Conservation (phyloP, 176 grass and related monocot species). For the Olyra latifolia region DNA sequence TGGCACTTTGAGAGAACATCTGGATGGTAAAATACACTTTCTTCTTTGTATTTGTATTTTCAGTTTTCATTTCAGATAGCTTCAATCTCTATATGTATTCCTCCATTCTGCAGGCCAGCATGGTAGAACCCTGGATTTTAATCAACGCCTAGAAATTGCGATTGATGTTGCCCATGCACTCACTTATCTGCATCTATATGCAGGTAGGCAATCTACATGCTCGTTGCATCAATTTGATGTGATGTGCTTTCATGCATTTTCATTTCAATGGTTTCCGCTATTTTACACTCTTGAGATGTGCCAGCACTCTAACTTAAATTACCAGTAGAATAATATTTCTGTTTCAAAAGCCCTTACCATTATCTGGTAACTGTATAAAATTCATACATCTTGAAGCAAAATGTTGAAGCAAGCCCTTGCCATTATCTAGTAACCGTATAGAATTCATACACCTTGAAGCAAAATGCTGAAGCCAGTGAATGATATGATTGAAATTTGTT, state of each 20-base stretch:
- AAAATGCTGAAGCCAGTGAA: neutral
- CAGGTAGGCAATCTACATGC: conserved; percentile 49
- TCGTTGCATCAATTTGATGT: conserved; percentile 1
- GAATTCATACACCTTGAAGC: neutral
- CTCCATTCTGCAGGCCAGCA: conserved; percentile 58
- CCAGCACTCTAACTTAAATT: neutral
- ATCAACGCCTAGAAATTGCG: conserved; percentile 93
- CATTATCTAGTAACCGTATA: neutral
- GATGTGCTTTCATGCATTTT: neutral
- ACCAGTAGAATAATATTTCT: neutral
- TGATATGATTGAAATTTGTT: neutral
- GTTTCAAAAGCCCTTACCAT: neutral
- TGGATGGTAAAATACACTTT: conserved; percentile 74
- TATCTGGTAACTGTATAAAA: neutral
- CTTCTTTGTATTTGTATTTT: neutral
- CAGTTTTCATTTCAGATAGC: conserved; percentile 6
- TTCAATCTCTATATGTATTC: conserved; percentile 24
- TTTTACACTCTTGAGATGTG: neutral
- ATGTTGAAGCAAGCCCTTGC: neutral
- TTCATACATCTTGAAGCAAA: conserved; percentile 5
- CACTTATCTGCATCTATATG: conserved; percentile 98
- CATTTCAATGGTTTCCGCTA: neutral
- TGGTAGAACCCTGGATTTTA: conserved; percentile 88
- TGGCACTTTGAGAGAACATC: conserved; percentile 93
- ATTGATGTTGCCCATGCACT: conserved; percentile 96